Evolutionary conservation across 768 basidiomycete genomes (phyloP).

Genomic region (Harrya chromipes): DNA sequence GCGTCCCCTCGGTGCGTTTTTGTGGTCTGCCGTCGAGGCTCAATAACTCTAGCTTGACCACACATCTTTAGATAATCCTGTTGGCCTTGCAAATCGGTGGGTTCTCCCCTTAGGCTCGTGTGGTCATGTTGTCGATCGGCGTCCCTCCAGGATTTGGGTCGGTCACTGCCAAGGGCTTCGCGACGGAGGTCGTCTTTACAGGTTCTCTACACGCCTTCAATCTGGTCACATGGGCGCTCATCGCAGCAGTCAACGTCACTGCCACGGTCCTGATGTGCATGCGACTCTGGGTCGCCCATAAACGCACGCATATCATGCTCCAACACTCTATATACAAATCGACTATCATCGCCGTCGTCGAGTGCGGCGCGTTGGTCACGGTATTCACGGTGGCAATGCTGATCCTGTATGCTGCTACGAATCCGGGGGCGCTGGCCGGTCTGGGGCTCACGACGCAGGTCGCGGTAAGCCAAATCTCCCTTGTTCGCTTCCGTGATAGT

Average conservation of each 20-base stretch:
- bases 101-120: not conserved
- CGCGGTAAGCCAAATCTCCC: conserved; percentile 8
- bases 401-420: conserved; percentile 4
- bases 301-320: not conserved
- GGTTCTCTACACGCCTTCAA: not conserved
- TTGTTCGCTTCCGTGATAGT: not conserved
- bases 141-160: conserved; percentile 7
- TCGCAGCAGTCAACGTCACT: conserved; percentile 14
- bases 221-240: conserved; percentile 16
- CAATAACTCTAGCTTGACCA: not conserved
- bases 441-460: conserved; percentile 20
- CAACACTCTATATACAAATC: conserved; percentile 16
- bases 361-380: conserved; percentile 23
- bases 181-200: not conserved
- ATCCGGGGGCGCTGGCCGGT: conserved; percentile 9
- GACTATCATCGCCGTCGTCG: conserved; percentile 15
- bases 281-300: conserved; percentile 15
- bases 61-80: conserved; percentile 6
- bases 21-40: not conserved
- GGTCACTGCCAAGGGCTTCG: conserved; percentile 9
- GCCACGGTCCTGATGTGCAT: conserved; percentile 17
- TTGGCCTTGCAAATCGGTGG: conserved; percentile 15
- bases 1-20: conserved; percentile 18
- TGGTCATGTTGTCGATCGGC: not conserved
- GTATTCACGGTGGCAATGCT: conserved; percentile 12